Evolutionary conservation across 192 early-diverging fungal species (phyloP).

Genomic region (Tieghemiomyces parasiticus): DNA sequence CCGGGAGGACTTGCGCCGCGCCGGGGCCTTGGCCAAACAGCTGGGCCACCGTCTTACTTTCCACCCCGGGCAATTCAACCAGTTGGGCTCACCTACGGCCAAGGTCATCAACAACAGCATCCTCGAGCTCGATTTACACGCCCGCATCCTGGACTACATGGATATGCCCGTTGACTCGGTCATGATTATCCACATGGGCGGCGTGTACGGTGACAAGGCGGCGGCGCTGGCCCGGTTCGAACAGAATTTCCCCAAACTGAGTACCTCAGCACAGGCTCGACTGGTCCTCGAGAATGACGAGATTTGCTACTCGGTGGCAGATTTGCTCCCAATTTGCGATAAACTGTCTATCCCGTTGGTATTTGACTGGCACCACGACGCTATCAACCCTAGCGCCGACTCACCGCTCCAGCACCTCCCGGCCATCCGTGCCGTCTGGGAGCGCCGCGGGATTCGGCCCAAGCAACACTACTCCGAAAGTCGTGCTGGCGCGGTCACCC

Average conservation of each 20-base stretch:
- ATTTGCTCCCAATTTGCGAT: slow-evolving; percentile 30
- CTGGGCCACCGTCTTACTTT: slow-evolving; percentile 29
- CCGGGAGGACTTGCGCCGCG: slow-evolving; percentile 16
- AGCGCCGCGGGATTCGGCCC: slow-evolving; percentile 22
- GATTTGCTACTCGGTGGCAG: slow-evolving; percentile 26
- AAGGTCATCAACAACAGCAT: slow-evolving; percentile 22
- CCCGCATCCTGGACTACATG: slow-evolving; percentile 28
- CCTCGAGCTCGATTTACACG: slow-evolving; percentile 25
- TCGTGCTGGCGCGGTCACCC: slow-evolving; percentile 19
- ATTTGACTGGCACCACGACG: slow-evolving; percentile 28
- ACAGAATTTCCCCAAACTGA: slow-evolving; percentile 19
- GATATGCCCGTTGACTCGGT: slow-evolving; percentile 24
- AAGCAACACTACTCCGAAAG: slow-evolving; percentile 35
- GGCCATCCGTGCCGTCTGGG: slow-evolving; percentile 28
- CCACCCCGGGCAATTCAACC: slow-evolving; percentile 35
- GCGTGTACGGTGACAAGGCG: slow-evolving; percentile 14
- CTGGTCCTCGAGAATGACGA: slow-evolving; percentile 37
- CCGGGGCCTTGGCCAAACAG: slow-evolving; percentile 21
- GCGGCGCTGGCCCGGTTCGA: slow-evolving; percentile 20
- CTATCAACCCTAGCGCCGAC: slow-evolving; percentile 15
- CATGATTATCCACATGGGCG: slow-evolving; percentile 28
- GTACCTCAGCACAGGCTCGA: slow-evolving; percentile 20
- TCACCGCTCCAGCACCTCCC: slow-evolving; percentile 16
- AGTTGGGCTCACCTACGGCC: slow-evolving; percentile 21
- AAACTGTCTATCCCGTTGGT: slow-evolving; percentile 27